Conservation (phyloP, 1,284 basidiomycete species). For the Tilletia horrida region DNA sequence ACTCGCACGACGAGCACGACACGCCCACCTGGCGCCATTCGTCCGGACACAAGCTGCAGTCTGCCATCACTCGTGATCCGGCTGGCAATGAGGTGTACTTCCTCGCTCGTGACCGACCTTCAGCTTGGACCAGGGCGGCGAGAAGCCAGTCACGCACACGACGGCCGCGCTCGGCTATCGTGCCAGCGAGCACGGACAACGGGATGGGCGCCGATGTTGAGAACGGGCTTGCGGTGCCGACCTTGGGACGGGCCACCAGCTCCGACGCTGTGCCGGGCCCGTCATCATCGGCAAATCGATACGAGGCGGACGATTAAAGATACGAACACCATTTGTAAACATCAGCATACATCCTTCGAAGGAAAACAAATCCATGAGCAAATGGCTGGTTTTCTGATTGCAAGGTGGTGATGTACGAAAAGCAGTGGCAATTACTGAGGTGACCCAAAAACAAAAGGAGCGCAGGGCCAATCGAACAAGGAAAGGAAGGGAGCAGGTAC, state of each 20-base stretch:
- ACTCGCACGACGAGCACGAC: background rate
- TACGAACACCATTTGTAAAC: background rate
- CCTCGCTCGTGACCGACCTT: background rate
- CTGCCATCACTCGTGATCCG: background rate
- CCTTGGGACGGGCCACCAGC: background rate
- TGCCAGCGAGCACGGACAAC: background rate
- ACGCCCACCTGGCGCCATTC: constrained; percentile 29
- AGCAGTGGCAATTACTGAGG: no score
- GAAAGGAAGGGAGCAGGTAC: no score
- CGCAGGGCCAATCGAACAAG: no score
- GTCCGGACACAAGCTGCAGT: constrained; percentile 35
- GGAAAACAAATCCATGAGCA: background rate
- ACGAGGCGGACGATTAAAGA: constrained; percentile 12
- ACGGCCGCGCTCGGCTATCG: background rate
- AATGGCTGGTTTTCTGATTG: no score
- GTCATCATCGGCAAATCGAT: constrained; percentile 2
- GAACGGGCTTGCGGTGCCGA: background rate
- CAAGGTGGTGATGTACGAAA: no score
- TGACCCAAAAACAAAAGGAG: no score
- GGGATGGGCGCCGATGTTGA: background rate
- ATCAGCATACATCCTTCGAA: background rate
- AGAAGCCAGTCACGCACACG: background rate
- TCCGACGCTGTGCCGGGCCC: background rate
- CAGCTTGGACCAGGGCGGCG: constrained; percentile 6
- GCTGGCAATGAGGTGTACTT: background rate